These are phyloP conservation scores for Aspergillus sp. DNA, from an alignment of 2,329 filamentous ascomycete species.

Conservation along the genomic window DNA sequence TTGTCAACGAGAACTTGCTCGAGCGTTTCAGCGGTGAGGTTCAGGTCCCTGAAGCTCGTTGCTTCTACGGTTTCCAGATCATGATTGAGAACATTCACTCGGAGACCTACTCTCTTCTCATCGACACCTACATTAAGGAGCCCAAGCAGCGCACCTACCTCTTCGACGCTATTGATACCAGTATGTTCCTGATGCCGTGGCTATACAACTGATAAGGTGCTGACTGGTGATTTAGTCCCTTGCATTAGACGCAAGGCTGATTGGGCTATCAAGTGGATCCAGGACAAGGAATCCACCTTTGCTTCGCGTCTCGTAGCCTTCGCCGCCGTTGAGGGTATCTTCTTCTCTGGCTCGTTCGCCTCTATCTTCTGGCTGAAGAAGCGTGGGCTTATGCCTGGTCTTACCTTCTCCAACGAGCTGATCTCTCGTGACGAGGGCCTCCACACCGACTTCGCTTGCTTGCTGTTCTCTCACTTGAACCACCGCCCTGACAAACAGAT, in stretches of 20 bases:
- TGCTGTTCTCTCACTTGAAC: conserved; percentile 95
- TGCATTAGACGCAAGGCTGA: conserved; percentile 98
- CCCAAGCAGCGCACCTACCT: conserved; percentile 86
- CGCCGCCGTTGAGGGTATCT: conserved; percentile 97
- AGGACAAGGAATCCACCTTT: conserved; percentile 87
- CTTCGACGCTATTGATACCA: conserved; percentile 98
- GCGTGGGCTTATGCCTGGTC: conserved; percentile 95
- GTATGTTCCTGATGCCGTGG: conserved; percentile 45
- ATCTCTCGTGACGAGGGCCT: conserved; percentile 99
- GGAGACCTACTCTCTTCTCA: conserved; percentile 97
- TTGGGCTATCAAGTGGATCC: conserved; percentile 94
- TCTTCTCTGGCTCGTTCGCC: conserved; percentile 97
- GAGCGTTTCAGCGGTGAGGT: conserved; percentile 97
- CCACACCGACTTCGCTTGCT: conserved; percentile 97
- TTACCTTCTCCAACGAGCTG: conserved; percentile 99
- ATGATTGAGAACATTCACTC: conserved; percentile 99
- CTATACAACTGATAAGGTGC: conserved; percentile 7
- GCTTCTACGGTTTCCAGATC: conserved; percentile 99
- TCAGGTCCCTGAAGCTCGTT: conserved; percentile 93
- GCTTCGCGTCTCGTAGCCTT: conserved; percentile 94
- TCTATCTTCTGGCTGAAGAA: conserved; percentile 99
- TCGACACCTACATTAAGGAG: conserved; percentile 99
- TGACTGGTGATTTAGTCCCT: conserved; percentile 56
- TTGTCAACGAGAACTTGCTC: conserved; percentile 98
- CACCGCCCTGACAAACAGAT: conserved; percentile 77